A percentile compares a stretch with the other conserved stretches of the same genome.
These are phyloP conservation scores for Oryza glaberrima DNA, from an alignment of 176 grass and related monocot species.

Conservation along the genomic window DNA sequence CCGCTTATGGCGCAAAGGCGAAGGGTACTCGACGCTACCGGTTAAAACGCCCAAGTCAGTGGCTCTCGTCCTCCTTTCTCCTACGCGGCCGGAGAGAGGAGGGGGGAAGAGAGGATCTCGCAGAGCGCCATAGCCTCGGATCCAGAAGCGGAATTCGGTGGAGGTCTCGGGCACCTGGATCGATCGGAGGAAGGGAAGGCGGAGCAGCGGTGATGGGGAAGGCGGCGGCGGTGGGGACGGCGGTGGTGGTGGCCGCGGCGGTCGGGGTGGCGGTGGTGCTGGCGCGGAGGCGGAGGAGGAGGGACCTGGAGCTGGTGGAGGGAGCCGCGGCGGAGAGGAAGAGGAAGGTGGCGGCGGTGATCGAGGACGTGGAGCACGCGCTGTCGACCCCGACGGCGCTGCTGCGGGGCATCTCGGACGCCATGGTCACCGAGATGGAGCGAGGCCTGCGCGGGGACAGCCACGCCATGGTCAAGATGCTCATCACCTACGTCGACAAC, in stretches of 20 bases:
- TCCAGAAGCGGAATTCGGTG: slow-evolving; percentile 28
- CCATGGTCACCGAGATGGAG: slow-evolving; percentile 85
- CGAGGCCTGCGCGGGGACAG: slow-evolving; percentile 71
- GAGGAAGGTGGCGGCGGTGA: slow-evolving; percentile 38
- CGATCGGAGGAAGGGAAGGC: not conserved
- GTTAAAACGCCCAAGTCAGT: slow-evolving; percentile 55
- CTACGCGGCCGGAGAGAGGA: slow-evolving; percentile 28
- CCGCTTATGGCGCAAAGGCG: slow-evolving; percentile 48
- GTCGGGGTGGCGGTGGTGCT: slow-evolving; percentile 64
- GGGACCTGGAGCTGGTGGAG: slow-evolving; percentile 34
- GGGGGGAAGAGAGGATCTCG: not conserved
- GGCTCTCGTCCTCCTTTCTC: slow-evolving; percentile 35
- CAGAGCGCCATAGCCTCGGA: slow-evolving; percentile 13
- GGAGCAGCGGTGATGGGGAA: slow-evolving; percentile 59
- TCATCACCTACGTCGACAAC: slow-evolving; percentile 91
- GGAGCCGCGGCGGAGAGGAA: slow-evolving; percentile 41
- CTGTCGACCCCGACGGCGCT: slow-evolving; percentile 72
- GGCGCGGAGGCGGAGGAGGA: slow-evolving; percentile 36
- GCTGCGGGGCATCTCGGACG: slow-evolving; percentile 80
- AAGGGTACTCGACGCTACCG: slow-evolving; percentile 14
- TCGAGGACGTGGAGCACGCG: slow-evolving; percentile 75
- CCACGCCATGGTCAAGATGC: slow-evolving; percentile 76
- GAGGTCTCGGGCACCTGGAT: not conserved
- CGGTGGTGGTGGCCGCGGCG: slow-evolving; percentile 74
- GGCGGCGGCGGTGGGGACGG: slow-evolving; percentile 55